Evolutionary conservation across 2,329 filamentous ascomycete genomes (phyloP).

Genomic region (Diaporthe helianthi): DNA sequence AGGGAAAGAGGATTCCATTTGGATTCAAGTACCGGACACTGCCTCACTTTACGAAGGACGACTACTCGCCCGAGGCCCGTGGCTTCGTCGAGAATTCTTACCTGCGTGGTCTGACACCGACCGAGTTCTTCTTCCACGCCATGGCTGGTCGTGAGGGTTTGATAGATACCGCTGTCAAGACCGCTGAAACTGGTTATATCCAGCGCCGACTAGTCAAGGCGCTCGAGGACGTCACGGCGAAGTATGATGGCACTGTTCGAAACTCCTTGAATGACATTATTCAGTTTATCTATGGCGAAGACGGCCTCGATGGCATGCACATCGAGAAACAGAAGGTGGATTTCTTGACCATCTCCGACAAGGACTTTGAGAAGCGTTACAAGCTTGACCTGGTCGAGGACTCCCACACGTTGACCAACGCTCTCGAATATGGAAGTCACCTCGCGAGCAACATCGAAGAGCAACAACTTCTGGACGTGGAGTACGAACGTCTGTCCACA

Average conservation of each 20-base stretch:
- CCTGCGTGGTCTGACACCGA: constrained; percentile 90
- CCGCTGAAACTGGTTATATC: constrained; percentile 98
- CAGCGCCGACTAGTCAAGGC: constrained; percentile 98
- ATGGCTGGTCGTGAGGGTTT: constrained; percentile 99
- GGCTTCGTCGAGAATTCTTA: constrained; percentile 99
- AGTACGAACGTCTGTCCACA: constrained; percentile 79
- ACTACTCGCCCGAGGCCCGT: constrained; percentile 95
- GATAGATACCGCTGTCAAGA: constrained; percentile 99
- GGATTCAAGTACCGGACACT: constrained; percentile 98
- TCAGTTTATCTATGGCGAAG: constrained; percentile 97
- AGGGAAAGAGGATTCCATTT: constrained; percentile 98
- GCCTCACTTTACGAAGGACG: constrained; percentile 98
- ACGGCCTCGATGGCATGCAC: constrained; percentile 89
- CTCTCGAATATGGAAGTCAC: constrained; percentile 86
- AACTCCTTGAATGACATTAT: constrained; percentile 97
- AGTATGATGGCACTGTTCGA: constrained; percentile 95
- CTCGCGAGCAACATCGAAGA: constrained; percentile 87
- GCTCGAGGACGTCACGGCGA: constrained; percentile 95
- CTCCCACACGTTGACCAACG: constrained; percentile 61
- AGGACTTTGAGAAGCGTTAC: constrained; percentile 81
- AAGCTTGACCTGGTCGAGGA: constrained; percentile 85
- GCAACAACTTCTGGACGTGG: constrained; percentile 84
- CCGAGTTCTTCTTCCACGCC: constrained; percentile 99
- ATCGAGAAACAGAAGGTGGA: constrained; percentile 95
- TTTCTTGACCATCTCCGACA: constrained; percentile 80